Conservation (phyloP, 2,329 filamentous ascomycete genomes). For the Monosporascus sp. region DNA sequence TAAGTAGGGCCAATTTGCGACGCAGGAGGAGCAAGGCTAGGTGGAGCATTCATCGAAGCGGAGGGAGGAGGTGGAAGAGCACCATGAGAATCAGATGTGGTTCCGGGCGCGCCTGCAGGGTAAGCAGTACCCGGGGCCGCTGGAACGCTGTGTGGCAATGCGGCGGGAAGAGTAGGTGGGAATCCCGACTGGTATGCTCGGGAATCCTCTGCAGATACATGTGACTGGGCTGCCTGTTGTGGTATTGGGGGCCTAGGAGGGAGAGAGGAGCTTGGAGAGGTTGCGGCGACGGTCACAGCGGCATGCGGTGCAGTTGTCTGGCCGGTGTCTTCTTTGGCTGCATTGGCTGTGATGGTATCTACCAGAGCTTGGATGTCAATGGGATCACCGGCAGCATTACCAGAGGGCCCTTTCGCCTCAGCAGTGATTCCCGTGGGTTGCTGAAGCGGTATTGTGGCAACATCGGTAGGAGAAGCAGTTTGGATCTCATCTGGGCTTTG, state of each 20-base stretch:
- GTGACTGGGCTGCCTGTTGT: conserved; percentile 31
- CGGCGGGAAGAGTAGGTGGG: conserved; percentile 23
- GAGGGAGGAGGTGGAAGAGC: conserved; percentile 25
- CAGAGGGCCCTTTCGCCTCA: conserved; percentile 5
- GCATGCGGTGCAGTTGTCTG: conserved; percentile 21
- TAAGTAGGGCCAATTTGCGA: conserved; percentile 10
- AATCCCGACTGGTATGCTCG: conserved; percentile 24
- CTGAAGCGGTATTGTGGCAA: conserved; percentile 4
- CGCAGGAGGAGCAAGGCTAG: conserved; percentile 16
- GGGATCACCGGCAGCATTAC: conserved; percentile 10
- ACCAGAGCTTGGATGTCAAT: conserved; percentile 23
- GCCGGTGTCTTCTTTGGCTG: conserved; percentile 20
- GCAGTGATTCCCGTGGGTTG: conserved; percentile 4
- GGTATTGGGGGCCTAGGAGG: conserved; percentile 41
- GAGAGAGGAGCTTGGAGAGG: conserved; percentile 34
- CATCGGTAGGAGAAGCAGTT: conserved; percentile 2
- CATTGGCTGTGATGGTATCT: conserved; percentile 21
- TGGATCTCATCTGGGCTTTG: conserved; percentile 20
- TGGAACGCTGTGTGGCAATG: conserved; percentile 15
- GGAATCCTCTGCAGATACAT: conserved; percentile 20
- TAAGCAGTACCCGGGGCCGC: conserved; percentile 28
- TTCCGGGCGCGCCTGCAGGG: conserved; percentile 29
- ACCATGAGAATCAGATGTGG: conserved; percentile 25
- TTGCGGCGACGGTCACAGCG: conserved; percentile 14
- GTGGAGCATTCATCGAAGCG: conserved; percentile 22